Evolutionary conservation across 805 yeast species (phyloP).

Genomic region (Myxozyma vanderwaltii): DNA sequence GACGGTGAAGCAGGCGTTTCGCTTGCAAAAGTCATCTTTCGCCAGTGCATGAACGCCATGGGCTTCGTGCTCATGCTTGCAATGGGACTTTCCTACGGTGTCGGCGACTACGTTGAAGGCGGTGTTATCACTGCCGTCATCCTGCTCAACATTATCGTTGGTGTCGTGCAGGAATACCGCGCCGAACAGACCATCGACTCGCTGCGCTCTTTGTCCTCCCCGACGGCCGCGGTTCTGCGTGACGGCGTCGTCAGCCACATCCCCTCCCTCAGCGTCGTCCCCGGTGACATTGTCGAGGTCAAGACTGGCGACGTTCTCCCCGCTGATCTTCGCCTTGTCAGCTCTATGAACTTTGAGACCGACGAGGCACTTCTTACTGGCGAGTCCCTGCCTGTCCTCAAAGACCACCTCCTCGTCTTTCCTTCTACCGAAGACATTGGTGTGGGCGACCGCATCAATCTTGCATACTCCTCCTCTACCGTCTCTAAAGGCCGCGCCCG

Average conservation of each 20-base stretch:
- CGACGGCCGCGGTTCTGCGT: constrained; percentile 68
- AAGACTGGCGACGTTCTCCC: constrained; percentile 76
- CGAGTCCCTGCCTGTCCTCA: constrained; percentile 65
- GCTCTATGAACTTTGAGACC: constrained; percentile 65
- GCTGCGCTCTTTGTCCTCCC: constrained; percentile 64
- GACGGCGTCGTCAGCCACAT: constrained; percentile 59
- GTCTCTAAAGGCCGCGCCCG: constrained; percentile 75
- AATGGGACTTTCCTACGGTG: constrained; percentile 62
- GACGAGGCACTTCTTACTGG: constrained; percentile 70
- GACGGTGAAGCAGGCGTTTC: constrained; percentile 64
- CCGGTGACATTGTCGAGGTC: constrained; percentile 68
- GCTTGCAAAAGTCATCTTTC: constrained; percentile 56
- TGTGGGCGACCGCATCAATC: constrained; percentile 72
- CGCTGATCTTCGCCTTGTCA: constrained; percentile 66
- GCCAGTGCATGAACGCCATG: constrained; percentile 78
- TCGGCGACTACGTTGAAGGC: constrained; percentile 78
- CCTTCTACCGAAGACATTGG: constrained; percentile 47
- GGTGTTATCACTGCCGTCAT: constrained; percentile 77
- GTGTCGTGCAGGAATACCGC: constrained; percentile 67
- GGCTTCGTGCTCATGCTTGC: constrained; percentile 52
- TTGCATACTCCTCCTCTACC: constrained; percentile 69
- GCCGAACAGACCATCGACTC: constrained; percentile 84
- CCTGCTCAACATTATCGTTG: constrained; percentile 62
- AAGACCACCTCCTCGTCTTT: constrained; percentile 51
- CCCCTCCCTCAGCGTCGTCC: constrained; percentile 66